Evolutionary conservation across 2,329 filamentous ascomycete genomes (phyloP).

Genomic region (Aurifilum marmelostoma): DNA sequence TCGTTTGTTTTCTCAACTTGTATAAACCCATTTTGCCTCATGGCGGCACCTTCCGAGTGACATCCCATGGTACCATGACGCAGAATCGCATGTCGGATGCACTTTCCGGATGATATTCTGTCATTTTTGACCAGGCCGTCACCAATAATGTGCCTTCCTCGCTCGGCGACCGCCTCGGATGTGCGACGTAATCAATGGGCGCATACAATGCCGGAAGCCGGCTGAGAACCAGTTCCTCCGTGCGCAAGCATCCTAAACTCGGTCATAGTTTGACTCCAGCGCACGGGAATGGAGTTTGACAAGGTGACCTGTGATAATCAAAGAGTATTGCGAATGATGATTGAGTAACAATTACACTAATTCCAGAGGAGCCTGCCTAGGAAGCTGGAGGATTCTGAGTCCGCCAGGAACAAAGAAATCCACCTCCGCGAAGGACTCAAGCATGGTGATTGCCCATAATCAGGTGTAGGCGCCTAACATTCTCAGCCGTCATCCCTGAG

Average conservation of each 20-base stretch:
- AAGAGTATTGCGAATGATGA: neutral
- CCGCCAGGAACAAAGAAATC: neutral
- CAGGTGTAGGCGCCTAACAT: neutral
- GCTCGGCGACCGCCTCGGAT: neutral
- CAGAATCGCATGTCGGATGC: neutral
- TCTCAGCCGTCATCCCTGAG: neutral
- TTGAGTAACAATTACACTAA: neutral
- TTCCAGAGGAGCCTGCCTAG: neutral
- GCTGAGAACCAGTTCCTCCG: too few relatives aligned
- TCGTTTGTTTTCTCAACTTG: neutral
- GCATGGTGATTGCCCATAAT: neutral
- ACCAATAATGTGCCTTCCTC: neutral
- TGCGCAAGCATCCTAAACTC: too few relatives aligned
- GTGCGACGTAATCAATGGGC: neutral
- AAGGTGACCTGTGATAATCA: neutral
- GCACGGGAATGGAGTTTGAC: too few relatives aligned
- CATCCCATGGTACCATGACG: too few relatives aligned
- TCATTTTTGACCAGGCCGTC: fast-evolving
- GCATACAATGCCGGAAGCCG: too few relatives aligned
- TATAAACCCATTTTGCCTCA: too few relatives aligned
- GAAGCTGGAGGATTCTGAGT: neutral
- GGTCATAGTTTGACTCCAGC: too few relatives aligned
- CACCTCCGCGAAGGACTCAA: neutral
- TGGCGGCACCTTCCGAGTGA: neutral
- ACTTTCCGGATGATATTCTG: neutral